Base-by-base conservation (phyloP, 768 basidiomycete genomes). In the Psilocybe azurescens region DNA sequence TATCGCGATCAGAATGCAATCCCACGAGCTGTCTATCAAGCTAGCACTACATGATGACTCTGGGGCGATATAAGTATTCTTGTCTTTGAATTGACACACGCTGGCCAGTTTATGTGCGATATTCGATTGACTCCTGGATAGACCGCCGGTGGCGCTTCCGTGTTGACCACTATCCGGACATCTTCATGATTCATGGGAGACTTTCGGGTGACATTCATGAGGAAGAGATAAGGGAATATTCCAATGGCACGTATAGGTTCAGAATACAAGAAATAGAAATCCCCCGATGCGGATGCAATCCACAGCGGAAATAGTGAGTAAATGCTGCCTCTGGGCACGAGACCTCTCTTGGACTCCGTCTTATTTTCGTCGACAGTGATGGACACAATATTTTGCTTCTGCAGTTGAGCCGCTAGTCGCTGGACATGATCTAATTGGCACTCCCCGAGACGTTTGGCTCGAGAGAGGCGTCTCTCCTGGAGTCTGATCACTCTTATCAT, bases 261-360 rank as follows among this genome's bases (percentile, higher is more conserved):
- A 60, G 53, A 55, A 60, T 53, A 60, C 48, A 44, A 60, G 53
- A 60, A 20, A 52, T 32, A 53, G 41, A 39, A 51, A 11, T 39
- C 29, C 28, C 53, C 59, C 2, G 59, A 55, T 55, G 59, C 59
- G 59, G 59, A 55, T 60, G 38, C 47, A 5, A 18, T 14, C 14
- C 14, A 14, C 39, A 33, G 53, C 53, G 59, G 59, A 60, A 54
- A 55, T 60, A 60, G 59, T 18, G 44, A 41, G 54, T 28, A 39
- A 16, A 9, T 18, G 24, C 36, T 39, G 14, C 38, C 38, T 39
- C 38, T 39, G 38, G 3, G 48, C 48, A 50, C 48, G n/a, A 13
- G 38, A 39, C 38, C 14, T 39, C 8, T 52, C 51, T 50, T 10
- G 48, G 24, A 52, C 24, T 30, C 51, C 38, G 38, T 33, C 51